Evolutionary conservation across 23 red algal species (phyloP).

Genomic region (Gracilaria caudata): DNA sequence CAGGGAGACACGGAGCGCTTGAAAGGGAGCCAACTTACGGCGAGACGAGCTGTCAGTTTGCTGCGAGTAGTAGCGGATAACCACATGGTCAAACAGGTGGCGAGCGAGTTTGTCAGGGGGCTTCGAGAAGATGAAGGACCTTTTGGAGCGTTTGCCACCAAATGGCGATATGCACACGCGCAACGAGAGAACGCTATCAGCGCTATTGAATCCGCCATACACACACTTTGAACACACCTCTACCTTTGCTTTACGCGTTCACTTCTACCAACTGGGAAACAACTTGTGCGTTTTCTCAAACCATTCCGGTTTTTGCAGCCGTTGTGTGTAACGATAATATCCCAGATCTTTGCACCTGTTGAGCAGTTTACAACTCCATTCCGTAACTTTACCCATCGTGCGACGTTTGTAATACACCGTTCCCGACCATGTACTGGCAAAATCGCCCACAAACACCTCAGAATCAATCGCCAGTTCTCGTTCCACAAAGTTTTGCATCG

Average conservation of each 20-base stretch:
- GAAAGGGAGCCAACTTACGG: neutral
- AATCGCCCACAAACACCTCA: conserved; percentile 47
- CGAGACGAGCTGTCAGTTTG: neutral
- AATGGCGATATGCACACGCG: neutral
- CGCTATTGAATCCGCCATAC: neutral
- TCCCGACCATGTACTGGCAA: conserved; percentile 48
- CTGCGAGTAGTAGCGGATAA: neutral
- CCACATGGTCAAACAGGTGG: neutral
- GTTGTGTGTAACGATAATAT: conserved; percentile 1
- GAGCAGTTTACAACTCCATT: conserved; percentile 30
- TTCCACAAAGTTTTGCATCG: conserved; percentile 47
- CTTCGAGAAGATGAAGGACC: neutral
- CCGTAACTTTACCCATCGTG: conserved; percentile 29
- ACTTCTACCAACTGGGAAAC: neutral
- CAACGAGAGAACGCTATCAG: neutral
- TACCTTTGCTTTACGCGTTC: too few relatives aligned
- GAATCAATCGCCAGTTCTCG: conserved; percentile 33
- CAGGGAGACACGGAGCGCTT: neutral
- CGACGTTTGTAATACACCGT: conserved; percentile 64
- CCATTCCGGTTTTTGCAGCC: conserved; percentile 1
- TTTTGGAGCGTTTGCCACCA: conserved; percentile 2
- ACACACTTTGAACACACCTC: neutral
- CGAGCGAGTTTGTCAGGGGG: conserved; percentile 9
- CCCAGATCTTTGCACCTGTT: neutral
- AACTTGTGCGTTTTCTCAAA: neutral